These are phyloP conservation scores for Rutidosis leptorrhynchoides DNA, from an alignment of 129 eudicot genomes.

Conservation along the genomic window DNA sequence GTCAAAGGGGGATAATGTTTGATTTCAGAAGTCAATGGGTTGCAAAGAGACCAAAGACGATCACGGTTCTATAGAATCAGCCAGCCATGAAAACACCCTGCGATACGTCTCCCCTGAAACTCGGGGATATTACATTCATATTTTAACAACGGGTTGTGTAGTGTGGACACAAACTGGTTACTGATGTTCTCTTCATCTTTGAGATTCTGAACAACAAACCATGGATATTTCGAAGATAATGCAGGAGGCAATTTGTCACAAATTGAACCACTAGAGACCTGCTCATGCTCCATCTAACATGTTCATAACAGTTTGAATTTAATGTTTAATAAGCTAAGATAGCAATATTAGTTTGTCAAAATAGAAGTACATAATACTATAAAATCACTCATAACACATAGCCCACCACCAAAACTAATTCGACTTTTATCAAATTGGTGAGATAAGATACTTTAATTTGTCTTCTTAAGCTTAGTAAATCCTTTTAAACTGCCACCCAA, in stretches of 20 bases:
- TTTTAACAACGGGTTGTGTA: neutral
- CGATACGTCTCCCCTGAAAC: neutral
- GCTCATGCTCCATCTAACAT: neutral
- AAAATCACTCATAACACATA: no score
- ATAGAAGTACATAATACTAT: no score
- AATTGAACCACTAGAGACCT: neutral
- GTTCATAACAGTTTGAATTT: neutral
- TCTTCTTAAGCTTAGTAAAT: no score
- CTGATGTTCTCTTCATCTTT: neutral
- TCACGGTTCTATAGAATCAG: neutral
- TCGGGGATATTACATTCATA: neutral
- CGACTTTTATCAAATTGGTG: no score
- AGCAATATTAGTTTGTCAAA: no score
- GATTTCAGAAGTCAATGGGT: neutral
- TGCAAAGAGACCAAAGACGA: neutral
- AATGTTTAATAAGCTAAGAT: no score
- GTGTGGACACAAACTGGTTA: neutral
- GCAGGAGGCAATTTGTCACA: neutral
- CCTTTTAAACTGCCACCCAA: no score
- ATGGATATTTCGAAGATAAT: neutral
- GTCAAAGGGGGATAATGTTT: neutral
- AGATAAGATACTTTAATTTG: no score
- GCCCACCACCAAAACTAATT: no score
- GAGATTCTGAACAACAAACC: neutral
- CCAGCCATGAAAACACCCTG: neutral